Evolutionary conservation across 2,329 filamentous ascomycete species (phyloP), one percentile per base, ranked within the genome.

Genomic region (Epichloe elymi): DNA sequence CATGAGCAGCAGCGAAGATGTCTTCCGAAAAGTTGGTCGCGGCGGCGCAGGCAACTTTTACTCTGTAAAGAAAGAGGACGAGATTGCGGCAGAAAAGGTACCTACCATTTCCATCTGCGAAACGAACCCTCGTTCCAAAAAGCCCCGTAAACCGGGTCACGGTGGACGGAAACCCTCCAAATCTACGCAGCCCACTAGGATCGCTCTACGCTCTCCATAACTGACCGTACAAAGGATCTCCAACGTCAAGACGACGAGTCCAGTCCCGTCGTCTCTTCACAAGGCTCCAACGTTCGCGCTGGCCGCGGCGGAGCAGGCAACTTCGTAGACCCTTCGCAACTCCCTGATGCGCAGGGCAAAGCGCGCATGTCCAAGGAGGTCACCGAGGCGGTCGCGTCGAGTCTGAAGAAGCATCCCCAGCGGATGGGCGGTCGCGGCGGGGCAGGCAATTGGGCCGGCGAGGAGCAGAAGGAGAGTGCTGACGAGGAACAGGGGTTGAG

Each of bases 1-100:
- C 20, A 48, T 19, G 43, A 61, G 61, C 55, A 46, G 60, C 38
- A 52, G 57, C 38, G 58, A 61, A 52, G 75, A 75, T 58, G 68
- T 69, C 48, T 75, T 74, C 56, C 70, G 70, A 56, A 72, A 71
- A 53, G 70, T 74, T 41, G 80, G 81, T 51, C 76, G 81, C 46
- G 81, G 81, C 50, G 81, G 81, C 47, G 80, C 80, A 5, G 81
- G 81, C 49, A 85, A 85, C 65, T 82, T 82, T 62, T 74, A 74
- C 59, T 70, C 70, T 59, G 71, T 74, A 55, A 70, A 74, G 56
- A 72, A 79, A 52, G 63, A 75, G 26, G 70, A 78, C 30, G 71
- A 75, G 33, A 68, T 64, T 44, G 59, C 61, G 4, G 36, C 38
- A 38, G 26, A 51, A 42, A 49, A 42, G 44, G 43, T 48, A 51